Evolutionary conservation across 169 alveolate genomes (phyloP).

Genomic region (Cryptosporidium canis): DNA sequence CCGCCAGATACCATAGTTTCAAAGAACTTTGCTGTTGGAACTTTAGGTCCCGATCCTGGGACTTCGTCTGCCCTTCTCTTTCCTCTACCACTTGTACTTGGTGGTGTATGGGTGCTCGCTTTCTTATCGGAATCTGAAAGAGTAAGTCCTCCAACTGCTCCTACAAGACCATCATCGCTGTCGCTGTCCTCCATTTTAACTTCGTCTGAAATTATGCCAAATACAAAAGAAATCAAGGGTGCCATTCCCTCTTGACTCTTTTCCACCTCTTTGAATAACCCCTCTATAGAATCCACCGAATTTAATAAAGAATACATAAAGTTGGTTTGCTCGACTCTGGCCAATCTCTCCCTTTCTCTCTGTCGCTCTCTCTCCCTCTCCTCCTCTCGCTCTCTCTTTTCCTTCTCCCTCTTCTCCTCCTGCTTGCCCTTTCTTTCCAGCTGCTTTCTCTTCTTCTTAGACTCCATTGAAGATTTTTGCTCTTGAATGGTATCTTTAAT

Average conservation of each 20-base stretch:
- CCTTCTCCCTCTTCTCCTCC: not conserved
- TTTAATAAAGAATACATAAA: not conserved
- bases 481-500: not conserved
- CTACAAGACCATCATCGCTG: not conserved
- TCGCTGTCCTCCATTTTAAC: not conserved
- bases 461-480: not conserved
- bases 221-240: not conserved
- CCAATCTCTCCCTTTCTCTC: not conserved
- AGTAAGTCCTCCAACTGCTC: not conserved
- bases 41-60: not conserved
- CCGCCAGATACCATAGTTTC: not conserved
- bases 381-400: not conserved
- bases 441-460: not conserved
- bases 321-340: not conserved
- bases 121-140: not conserved
- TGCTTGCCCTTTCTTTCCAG: not conserved
- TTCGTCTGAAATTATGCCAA: not conserved
- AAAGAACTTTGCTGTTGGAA: not conserved
- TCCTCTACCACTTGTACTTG: not conserved
- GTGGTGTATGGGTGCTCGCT: too few relatives aligned
- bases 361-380: not conserved
- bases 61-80: conserved; percentile 32
- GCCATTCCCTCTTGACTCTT: not conserved
- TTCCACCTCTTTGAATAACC: not conserved
- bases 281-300: not conserved